Evolutionary conservation across 129 eudicot genomes (phyloP).

Genomic region (Lactuca sativa): DNA sequence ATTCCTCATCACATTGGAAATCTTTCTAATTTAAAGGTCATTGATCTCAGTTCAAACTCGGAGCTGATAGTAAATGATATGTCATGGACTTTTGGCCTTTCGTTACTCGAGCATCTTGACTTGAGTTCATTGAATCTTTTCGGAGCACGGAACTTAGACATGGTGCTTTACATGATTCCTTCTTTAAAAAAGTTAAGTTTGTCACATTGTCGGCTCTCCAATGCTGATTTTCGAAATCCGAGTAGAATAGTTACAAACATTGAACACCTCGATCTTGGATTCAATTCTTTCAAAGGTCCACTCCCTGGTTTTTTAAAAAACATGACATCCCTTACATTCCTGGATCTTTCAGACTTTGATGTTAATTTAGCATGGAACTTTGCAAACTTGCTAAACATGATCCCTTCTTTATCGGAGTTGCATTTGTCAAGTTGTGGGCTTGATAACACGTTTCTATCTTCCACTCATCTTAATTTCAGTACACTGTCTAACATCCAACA

Average conservation of each 20-base stretch:
- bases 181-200: no score
- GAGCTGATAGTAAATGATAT: no score
- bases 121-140: no score
- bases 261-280: not conserved
- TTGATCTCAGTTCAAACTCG: no score
- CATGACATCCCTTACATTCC: conserved; percentile 2
- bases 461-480: not conserved
- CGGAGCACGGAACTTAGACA: no score
- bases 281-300: not conserved
- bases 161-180: no score
- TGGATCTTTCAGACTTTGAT: not conserved
- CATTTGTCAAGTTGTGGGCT: not conserved
- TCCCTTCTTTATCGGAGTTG: not conserved
- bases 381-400: not conserved
- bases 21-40: no score
- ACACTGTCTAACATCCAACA: conserved; percentile 3
- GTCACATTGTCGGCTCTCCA: not conserved
- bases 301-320: not conserved
- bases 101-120: no score
- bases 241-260: not conserved
- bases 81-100: no score
- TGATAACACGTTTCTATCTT: not conserved
- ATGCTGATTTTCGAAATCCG: conserved; percentile 1
- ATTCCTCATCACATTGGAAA: no score
- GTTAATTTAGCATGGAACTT: not conserved